Evolutionary conservation across 225 moss, liverwort and hornwort genomes (phyloP).

Genomic region (Sphagnum contortum): DNA sequence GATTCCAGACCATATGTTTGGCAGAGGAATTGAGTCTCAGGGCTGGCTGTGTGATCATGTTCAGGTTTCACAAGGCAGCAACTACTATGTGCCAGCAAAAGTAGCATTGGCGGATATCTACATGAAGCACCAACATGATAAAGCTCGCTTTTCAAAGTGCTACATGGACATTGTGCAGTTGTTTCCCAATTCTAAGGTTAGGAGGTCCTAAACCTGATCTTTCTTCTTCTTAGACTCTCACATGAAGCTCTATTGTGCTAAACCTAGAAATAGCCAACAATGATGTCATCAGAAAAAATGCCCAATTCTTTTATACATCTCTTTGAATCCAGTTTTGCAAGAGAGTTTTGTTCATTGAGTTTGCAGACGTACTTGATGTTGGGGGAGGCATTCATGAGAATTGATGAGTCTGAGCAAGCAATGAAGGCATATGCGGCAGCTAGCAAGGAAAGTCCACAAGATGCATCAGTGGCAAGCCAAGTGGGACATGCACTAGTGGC

Average conservation of each 20-base stretch:
- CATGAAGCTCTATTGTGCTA: too few species aligned
- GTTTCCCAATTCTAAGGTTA: conserved; percentile 60
- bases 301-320: too few species aligned
- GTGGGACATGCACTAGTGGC: conserved; percentile 50
- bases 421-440: conserved; percentile 43
- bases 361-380: conserved; percentile 63
- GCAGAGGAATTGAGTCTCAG: too few species aligned
- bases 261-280: too few species aligned
- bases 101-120: conserved; percentile 57
- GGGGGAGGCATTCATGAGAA: conserved; percentile 57
- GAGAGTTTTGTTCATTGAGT: too few species aligned
- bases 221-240: too few species aligned
- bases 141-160: conserved; percentile 35
- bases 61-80: conserved; percentile 43
- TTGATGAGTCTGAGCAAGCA: conserved; percentile 59
- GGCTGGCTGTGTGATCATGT: not conserved
- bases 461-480: conserved; percentile 48
- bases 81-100: conserved; percentile 34
- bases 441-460: conserved; percentile 39
- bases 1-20: too few species aligned
- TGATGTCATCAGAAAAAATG: too few species aligned
- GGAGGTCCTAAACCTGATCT: not conserved
- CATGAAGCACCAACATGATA: conserved; percentile 47
- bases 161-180: conserved; percentile 33
- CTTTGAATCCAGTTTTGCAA: too few species aligned